Base-by-base conservation (phyloP, 179 eudicot species). In the Carnegiea gigantea region DNA sequence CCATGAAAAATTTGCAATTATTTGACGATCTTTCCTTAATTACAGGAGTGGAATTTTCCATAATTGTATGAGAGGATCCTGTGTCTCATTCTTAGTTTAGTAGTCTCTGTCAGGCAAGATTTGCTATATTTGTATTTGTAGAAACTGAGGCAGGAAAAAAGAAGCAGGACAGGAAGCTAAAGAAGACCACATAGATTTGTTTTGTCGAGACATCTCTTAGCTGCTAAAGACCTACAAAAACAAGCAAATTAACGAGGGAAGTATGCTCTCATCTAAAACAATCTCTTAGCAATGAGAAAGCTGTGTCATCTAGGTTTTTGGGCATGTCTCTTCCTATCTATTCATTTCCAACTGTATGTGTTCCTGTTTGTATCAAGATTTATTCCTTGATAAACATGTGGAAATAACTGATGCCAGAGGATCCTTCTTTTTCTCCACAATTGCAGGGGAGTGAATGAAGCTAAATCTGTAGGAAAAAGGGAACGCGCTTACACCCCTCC, bases 401-500 rank as follows among this genome's bases (percentile, higher is more conserved):
- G 30, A 28, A 28, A 40, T 9, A 12, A 48, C 14, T 48, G 53
- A 48, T 48, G 15, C 1, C 4, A 36, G 9, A 70, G 73, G n/a
- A 70, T 70, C 12, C 21, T 28, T 70, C 44, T 70, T 40, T 40
- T 40, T 40, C 44, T 40, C 44, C 44, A 7, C 8, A 40, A 40
- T 40, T 40, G 44, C 77, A 74, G 77, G 77, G 36, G 1, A 23
- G 6, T 46, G 51, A 48, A 15, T 46, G 15, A 12, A 43, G 21
- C 46, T 38, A 8, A 20, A 23, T 23, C 59, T 23, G 36, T 3
- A 5, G 65, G 64, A 51, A 9, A 51, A 76, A 24, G 77, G 10
- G 73, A 26, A 1, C 87, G 46, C 28, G 94, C 94, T 75, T 74
- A 70, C 76, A 78, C 82, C 21, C 94, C 94, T 12, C 97, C 97